Base-by-base conservation (phyloP, 768 basidiomycete genomes). In the Russula sp. region DNA sequence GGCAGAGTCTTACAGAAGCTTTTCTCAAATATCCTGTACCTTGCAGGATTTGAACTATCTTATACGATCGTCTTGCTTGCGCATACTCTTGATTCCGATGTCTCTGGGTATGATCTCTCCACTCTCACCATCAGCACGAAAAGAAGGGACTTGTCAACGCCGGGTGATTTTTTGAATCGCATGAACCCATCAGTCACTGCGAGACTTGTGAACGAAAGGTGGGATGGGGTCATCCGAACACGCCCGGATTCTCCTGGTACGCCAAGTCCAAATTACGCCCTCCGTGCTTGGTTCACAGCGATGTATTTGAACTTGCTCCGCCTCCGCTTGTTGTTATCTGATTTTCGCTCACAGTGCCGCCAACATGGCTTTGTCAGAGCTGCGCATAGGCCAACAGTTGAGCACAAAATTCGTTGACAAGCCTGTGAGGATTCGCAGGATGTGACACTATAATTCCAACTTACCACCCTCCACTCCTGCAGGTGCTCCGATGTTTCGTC, bases 241-340 rank as follows among this genome's bases (percentile, higher is more conserved):
- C 34, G 20, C 20, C 10, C 39, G 9, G 4, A 51, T 4, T 31
- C 39, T n/a, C 3, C 13, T 34, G 40, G 44, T 6, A 45, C 20
- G 6, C 55, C 49, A 11, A n/a, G 51, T 6, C 48, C 58, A 6
- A n/a, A 55, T n/a, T 22, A 48, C 6, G 58, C 44, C 35, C 39
- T 54, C 27, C 63, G 58, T 37, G 64, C 64, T 40, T 65, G 64
- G 64, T 40, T 62, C n/a, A 62, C 64, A 3, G 64, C 64, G 16
- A 58, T 65, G 64, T 63, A 48, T 35, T 61, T 57, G 6, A 35
- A 6, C 14, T 13, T 20, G 0, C 3, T 42, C 42, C 20, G 1
- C n/a, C 13, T 13, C 10, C 51, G 1, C 8, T 32, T 27, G 22
- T 62, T 22, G 51, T 47, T 8, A 22, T 10, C 42, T 44, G 16